Conservation (phyloP, 257 asterid genomes). For the Penstemon davidsonii region DNA sequence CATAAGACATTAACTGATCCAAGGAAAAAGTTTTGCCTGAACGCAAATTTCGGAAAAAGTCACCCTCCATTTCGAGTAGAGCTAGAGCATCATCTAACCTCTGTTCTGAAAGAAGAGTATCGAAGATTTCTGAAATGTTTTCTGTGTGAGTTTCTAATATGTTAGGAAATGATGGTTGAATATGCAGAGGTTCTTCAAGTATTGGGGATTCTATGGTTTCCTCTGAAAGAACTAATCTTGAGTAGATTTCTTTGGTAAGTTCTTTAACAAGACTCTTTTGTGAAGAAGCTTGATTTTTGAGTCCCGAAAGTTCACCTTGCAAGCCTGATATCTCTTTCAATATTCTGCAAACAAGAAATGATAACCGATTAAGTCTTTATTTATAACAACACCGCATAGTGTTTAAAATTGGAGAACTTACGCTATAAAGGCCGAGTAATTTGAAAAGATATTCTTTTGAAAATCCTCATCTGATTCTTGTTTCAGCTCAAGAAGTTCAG, state of each 20-base stretch:
- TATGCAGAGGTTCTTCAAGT: slow-evolving; percentile 35
- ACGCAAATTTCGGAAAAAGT: slow-evolving; percentile 36
- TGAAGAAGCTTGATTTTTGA: slow-evolving; percentile 51
- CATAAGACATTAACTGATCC: slow-evolving; percentile 44
- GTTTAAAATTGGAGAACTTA: slow-evolving; percentile 29
- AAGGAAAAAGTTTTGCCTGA: slow-evolving; percentile 36
- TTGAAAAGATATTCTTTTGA: slow-evolving; percentile 59
- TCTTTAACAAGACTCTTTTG: slow-evolving; percentile 51
- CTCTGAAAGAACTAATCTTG: slow-evolving; percentile 36
- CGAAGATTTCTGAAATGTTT: slow-evolving; percentile 56
- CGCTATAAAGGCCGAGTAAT: slow-evolving; percentile 64
- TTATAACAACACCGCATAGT: not conserved
- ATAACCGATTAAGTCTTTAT: not conserved
- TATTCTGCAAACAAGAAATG: slow-evolving; percentile 45
- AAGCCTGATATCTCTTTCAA: slow-evolving; percentile 53
- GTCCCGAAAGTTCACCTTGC: slow-evolving; percentile 47
- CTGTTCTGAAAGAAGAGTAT: slow-evolving; percentile 59
- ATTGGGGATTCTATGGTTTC: slow-evolving; percentile 36
- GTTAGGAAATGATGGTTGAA: slow-evolving; percentile 36
- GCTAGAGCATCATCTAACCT: slow-evolving; percentile 63
- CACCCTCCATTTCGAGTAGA: slow-evolving; percentile 57
- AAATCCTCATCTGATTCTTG: slow-evolving; percentile 70
- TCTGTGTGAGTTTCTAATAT: slow-evolving; percentile 50
- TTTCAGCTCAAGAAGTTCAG: slow-evolving; percentile 78
- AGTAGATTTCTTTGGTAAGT: slow-evolving; percentile 30